Evolutionary conservation across 1,139 yeast species (phyloP), one percentile per base, ranked within the genome.

Genomic region (Kodamaea arcana): DNA sequence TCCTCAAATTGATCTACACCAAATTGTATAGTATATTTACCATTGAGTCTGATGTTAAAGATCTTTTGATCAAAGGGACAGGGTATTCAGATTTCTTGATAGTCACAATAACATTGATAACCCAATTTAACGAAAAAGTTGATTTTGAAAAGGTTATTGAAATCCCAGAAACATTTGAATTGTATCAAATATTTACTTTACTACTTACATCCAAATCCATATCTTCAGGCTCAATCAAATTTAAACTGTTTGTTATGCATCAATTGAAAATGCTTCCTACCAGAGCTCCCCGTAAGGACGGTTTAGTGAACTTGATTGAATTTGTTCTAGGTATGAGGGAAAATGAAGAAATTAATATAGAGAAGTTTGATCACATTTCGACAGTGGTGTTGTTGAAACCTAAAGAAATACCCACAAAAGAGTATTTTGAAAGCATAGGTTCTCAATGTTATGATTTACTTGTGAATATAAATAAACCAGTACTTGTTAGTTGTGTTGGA

Each of bases 241-340:
- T 60, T 50, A 75, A 63, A 44, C 52, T 40, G 32, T 67, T 69
- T 46, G 66, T 79, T 1, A 52, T 76, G 44, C 39, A 50, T 0
- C 59, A 65, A 34, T 57, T 90, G 4, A 75, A 82, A 2, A 44
- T 56, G 4, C 59, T 86, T 20, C 84, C 85, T 2, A 55, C 75
- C 17, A 55, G 67, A 32, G 72, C 94, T 11, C 61, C 72, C 1
- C 59, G 62, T 12, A 40, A 44, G 1, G 81, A 84, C 50, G 97
- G 97, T 0, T 72, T 90, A 1, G 59, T 74, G 24, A 69, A 87
- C 1, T 58, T 90, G 33, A 69, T 88, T 24, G 97, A 92, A 56
- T 80, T 83, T 45, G 70, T 84, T 0, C 66, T 86, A 12, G 95
- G 95, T 0, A 62, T 84, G 25, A 63, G 95, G 41, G 94, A 86